A percentile compares a stretch with the other conserved stretches of the same genome.
These are phyloP conservation scores for Combretum micranthum DNA, from an alignment of 345 rosid species.

Conservation along the genomic window DNA sequence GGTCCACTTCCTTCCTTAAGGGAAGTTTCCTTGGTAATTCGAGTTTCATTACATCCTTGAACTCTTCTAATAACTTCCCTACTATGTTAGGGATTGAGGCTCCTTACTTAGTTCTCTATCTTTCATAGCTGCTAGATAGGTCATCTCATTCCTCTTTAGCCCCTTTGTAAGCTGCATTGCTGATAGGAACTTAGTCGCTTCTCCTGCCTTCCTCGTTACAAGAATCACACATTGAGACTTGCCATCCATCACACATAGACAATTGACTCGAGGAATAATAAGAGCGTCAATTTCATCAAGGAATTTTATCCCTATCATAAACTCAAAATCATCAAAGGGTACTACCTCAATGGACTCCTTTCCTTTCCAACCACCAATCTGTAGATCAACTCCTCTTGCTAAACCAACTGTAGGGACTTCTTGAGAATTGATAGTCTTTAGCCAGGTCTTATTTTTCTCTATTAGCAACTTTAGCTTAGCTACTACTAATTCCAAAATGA, in stretches of 20 bases:
- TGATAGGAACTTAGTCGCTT: not conserved
- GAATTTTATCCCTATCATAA: not conserved
- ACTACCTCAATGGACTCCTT: not conserved
- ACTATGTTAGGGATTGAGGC: rapidly evolving
- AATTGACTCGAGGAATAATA: not conserved
- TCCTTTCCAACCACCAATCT: not conserved
- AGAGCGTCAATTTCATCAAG: not conserved
- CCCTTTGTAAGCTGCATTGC: not conserved
- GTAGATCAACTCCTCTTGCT: not conserved
- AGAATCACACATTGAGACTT: not conserved
- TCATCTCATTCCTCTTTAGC: not conserved
- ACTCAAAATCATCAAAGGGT: not conserved
- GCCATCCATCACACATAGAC: not conserved
- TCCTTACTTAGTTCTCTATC: not conserved
- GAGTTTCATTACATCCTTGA: not conserved
- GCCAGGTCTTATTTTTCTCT: too few relatives aligned
- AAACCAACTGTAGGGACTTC: not conserved
- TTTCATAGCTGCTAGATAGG: not conserved
- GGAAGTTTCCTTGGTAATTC: not conserved
- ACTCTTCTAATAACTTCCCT: not conserved
- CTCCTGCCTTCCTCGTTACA: too few relatives aligned
- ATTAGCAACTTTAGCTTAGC: too few relatives aligned
- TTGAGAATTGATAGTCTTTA: too few relatives aligned
- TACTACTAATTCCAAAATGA: too few relatives aligned
- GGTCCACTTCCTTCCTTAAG: not conserved